Evolutionary conservation across 345 rosid genomes (phyloP).

Genomic region (Firmiana major): DNA sequence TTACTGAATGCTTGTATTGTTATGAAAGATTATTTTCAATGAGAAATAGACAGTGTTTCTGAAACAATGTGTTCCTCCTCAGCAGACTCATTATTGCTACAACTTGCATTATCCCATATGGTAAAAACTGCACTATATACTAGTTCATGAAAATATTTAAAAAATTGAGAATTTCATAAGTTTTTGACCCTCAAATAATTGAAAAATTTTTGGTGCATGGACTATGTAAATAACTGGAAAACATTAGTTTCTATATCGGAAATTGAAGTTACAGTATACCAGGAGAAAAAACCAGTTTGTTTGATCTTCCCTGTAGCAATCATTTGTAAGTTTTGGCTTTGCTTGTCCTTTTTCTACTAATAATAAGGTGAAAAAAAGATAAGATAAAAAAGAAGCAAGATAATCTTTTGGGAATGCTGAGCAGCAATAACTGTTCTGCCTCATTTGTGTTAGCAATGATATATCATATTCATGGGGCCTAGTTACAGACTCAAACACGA

Average conservation of each 20-base stretch:
- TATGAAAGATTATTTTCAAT: not conserved
- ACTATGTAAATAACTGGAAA: not conserved
- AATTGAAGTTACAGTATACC: not conserved
- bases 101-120: not conserved
- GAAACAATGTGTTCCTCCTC: not conserved
- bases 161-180: not conserved
- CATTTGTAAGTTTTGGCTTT: not conserved
- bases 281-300: not conserved
- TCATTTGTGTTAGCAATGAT: constrained; percentile 11
- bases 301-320: not conserved
- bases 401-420: not conserved
- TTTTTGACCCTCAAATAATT: not conserved
- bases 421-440: not conserved
- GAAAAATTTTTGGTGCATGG: not conserved
- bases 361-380: not conserved
- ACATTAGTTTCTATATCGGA: not conserved
- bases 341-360: not conserved
- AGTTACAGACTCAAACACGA: constrained; percentile 4
- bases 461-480: constrained; percentile 12
- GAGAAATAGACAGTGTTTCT: constrained; percentile 2
- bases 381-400: not conserved
- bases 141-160: too few relatives aligned
- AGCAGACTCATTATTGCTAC: not conserved
- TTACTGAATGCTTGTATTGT: not conserved
- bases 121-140: not conserved